Evolutionary conservation across 2,329 filamentous ascomycete genomes (phyloP), one percentile per base, ranked within the genome.

Genomic region (Claviceps maximensis): DNA sequence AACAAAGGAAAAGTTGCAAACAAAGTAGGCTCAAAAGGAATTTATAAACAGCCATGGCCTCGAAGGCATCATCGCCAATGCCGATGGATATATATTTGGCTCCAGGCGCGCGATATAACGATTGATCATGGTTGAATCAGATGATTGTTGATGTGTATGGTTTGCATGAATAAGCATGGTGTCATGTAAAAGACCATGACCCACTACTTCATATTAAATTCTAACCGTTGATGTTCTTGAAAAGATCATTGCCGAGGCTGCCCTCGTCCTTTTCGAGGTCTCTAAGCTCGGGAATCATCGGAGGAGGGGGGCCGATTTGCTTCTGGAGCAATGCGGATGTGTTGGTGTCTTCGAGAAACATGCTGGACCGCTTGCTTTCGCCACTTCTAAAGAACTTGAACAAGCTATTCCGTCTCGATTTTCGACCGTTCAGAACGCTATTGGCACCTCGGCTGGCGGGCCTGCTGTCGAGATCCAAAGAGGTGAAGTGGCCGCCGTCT

Each of bases 221-320:
- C n/a, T 46, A 38, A 67, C 71, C 80, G 61, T 78, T 78, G 63
- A 82, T 81, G 57, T 76, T 71, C 62, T 79, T 80, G 65, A 82
- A 82, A 36, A 82, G 66, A 56, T 81, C 77, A 54, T 67, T 65
- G 50, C 76, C 76, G 33, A 78, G 66, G 53, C 67, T 68, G 45
- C 68, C 71, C 7, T 71, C 69, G 44, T 77, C 70, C 53, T 74
- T 71, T 59, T 78, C 71, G 53, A 80, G 68, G 49, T 74, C 71
- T 59, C 66, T 71, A 49, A 82, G 68, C 61, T 82, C 78, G 21
- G 79, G 79, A 50, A 82, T 81, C 76, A 76, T 80, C 25, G 79
- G 79, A 40, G 79, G 77, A 53, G 78, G 79, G 9, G 78, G 77
- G 12, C 74, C 75, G 38, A 63, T 57, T 6, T 69, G 64, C 56